A percentile compares a stretch with the other conserved stretches of the same genome.
Conservation (phyloP, 208 protist genomes). For the Novymonas esmeraldas region DNA sequence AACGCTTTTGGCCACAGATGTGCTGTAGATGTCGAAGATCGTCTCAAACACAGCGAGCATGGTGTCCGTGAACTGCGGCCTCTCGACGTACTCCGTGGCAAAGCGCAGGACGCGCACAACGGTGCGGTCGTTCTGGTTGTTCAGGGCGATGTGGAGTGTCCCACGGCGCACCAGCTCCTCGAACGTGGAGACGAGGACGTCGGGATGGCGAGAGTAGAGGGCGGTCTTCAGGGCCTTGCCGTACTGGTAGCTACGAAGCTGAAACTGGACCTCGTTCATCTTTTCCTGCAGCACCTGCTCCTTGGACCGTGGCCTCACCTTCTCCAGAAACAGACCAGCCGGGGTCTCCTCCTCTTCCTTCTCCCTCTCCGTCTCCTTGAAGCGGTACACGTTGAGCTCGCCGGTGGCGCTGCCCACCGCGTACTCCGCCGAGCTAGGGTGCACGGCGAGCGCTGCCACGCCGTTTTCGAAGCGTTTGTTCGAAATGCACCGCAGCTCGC, state of each 20-base stretch:
- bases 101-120: constrained; percentile 81
- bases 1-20: constrained; percentile 52
- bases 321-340: constrained; percentile 20
- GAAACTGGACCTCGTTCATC: constrained; percentile 64
- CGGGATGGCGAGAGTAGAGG: constrained; percentile 70
- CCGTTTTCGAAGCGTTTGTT: constrained; percentile 69
- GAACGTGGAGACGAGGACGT: constrained; percentile 84
- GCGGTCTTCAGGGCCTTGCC: constrained; percentile 75
- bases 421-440: constrained; percentile 70
- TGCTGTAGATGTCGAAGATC: constrained; percentile 84
- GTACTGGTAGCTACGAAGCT: constrained; percentile 76
- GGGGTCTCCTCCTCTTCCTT: constrained; percentile 24
- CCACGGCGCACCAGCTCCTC: constrained; percentile 85
- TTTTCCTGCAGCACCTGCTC: constrained; percentile 50
- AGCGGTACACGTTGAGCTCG: constrained; percentile 66
- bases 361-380: constrained; percentile 38
- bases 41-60: constrained; percentile 79
- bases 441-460: constrained; percentile 67
- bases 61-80: constrained; percentile 75
- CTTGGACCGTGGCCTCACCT: constrained; percentile 29
- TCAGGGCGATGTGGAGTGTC: constrained; percentile 78
- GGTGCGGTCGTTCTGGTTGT: constrained; percentile 84
- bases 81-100: constrained; percentile 68
- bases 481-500: constrained; percentile 51
- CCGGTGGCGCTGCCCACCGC: constrained; percentile 69